These are phyloP conservation scores for Magnolia changhungtana DNA, from an alignment of 164 flowering plant genomes.

Conservation along the genomic window DNA sequence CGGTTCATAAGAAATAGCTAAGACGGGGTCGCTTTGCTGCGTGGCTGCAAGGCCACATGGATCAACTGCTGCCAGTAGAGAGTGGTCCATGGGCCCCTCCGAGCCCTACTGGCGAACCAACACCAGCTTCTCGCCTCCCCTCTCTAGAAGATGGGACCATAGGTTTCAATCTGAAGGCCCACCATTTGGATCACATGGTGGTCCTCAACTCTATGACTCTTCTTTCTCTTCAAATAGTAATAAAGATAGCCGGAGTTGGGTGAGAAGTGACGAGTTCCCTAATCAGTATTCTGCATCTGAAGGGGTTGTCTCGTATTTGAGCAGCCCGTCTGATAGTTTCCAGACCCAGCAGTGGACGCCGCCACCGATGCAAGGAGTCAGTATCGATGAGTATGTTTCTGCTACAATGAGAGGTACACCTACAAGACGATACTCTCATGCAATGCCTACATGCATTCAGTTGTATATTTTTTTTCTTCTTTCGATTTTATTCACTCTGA, in stretches of 20 bases:
- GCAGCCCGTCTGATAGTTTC: conserved; percentile 74
- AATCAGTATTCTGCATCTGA: conserved; percentile 62
- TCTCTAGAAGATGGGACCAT: conserved; percentile 69
- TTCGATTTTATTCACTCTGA: not conserved
- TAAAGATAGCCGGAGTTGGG: conserved; percentile 60
- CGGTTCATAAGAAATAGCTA: conserved; percentile 55
- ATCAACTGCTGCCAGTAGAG: conserved; percentile 57
- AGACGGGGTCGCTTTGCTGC: conserved; percentile 98
- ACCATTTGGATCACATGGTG: conserved; percentile 49
- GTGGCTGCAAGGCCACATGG: conserved; percentile 99
- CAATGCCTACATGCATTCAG: not conserved
- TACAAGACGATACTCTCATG: not conserved
- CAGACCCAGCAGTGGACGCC: conserved; percentile 73
- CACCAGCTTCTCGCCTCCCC: conserved; percentile 85
- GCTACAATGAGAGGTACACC: conserved; percentile 49
- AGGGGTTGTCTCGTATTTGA: conserved; percentile 50
- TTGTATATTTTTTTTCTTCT: not conserved
- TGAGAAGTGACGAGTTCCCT: conserved; percentile 48
- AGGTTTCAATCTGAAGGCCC: conserved; percentile 53
- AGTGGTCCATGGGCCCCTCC: conserved; percentile 74
- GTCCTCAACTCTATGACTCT: conserved; percentile 49
- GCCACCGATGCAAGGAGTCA: conserved; percentile 54
- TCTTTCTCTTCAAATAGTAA: conserved; percentile 65
- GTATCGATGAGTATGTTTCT: conserved; percentile 38
- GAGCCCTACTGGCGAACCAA: conserved; percentile 92